Percentiles rank a stretch among this genome's conserved stretches.
These are phyloP conservation scores for Talaromyces wortmannii DNA, from an alignment of 495 filamentous ascomycete species.

Conservation along the genomic window DNA sequence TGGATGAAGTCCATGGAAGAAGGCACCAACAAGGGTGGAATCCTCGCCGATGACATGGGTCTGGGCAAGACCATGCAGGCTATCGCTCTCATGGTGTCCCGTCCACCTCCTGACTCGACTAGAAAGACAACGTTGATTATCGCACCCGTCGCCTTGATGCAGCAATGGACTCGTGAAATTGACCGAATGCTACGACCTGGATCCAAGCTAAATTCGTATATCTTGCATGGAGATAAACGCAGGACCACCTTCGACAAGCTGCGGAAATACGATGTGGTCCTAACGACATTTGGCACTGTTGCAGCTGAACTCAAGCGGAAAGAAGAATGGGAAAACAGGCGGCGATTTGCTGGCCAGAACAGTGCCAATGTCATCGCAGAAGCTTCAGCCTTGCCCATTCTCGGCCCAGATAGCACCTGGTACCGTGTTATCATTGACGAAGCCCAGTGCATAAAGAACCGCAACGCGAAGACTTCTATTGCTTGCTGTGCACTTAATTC, in stretches of 20 bases:
- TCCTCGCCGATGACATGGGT: conserved; percentile 91
- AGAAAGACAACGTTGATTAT: conserved; percentile 83
- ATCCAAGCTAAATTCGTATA: conserved; percentile 56
- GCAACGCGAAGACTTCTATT: conserved; percentile 54
- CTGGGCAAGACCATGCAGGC: conserved; percentile 92
- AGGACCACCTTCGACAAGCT: conserved; percentile 53
- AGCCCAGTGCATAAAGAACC: conserved; percentile 92
- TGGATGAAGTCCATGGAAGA: conserved; percentile 85
- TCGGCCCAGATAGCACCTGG: conserved; percentile 62
- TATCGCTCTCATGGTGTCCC: conserved; percentile 76
- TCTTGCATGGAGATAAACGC: conserved; percentile 57
- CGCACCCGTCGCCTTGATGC: conserved; percentile 77
- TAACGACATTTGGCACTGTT: conserved; percentile 86
- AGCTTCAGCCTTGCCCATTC: conserved; percentile 42
- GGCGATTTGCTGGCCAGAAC: conserved; percentile 1
- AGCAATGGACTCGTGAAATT: conserved; percentile 89
- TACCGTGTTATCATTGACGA: conserved; percentile 88
- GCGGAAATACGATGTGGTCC: conserved; percentile 68
- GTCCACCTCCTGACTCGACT: conserved; percentile 52
- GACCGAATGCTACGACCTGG: conserved; percentile 57
- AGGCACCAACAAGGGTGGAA: conserved; percentile 70
- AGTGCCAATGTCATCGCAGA: conserved; percentile 9
- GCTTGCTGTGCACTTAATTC: conserved; percentile 57
- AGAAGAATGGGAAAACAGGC: conserved; percentile 31
- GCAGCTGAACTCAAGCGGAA: conserved; percentile 58